phyloP scores from a whole-genome alignment of 192 early-diverging fungal genomes.

The Coemansia sp. region DNA sequence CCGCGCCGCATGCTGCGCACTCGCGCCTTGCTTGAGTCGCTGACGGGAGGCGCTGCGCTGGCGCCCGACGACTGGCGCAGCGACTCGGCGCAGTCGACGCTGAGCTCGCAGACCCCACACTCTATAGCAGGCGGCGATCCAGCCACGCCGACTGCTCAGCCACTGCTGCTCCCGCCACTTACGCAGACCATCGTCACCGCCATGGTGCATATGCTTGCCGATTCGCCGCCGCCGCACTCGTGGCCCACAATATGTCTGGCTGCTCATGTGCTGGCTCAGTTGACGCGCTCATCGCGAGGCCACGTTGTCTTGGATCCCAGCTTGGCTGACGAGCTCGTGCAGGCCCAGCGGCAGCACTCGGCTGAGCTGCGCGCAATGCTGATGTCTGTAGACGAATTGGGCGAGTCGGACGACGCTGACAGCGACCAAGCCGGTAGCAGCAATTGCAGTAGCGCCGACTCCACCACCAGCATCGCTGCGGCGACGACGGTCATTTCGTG shows the following conservation, averaged over 20 bases:
- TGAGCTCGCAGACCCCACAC: not conserved
- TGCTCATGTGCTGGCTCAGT: slow-evolving; percentile 29
- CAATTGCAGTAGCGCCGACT: no score
- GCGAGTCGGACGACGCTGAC: not conserved
- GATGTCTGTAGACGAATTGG: not conserved
- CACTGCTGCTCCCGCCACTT: slow-evolving; percentile 15
- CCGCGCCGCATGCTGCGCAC: slow-evolving; percentile 53
- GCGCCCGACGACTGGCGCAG: slow-evolving; percentile 30
- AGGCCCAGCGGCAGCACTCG: slow-evolving; percentile 29
- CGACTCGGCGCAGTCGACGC: slow-evolving; percentile 16
- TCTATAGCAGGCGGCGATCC: not conserved
- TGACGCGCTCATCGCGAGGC: slow-evolving; percentile 20
- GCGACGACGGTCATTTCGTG: slow-evolving; percentile 8
- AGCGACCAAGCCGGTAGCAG: slow-evolving; percentile 8
- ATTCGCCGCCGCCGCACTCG: slow-evolving; percentile 22
- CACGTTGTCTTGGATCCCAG: slow-evolving; percentile 20
- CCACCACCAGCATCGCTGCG: not conserved
- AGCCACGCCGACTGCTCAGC: not conserved
- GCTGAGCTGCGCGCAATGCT: slow-evolving; percentile 45
- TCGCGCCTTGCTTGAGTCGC: slow-evolving; percentile 44
- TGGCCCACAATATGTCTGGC: slow-evolving; percentile 42
- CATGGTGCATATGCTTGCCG: slow-evolving; percentile 45
- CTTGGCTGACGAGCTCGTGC: slow-evolving; percentile 19
- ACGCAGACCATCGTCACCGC: slow-evolving; percentile 25
- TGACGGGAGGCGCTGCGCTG: slow-evolving; percentile 29